These are phyloP conservation scores for Zygotorulaspora danielsina DNA, from an alignment of 805 yeast species.

Conservation along the genomic window DNA sequence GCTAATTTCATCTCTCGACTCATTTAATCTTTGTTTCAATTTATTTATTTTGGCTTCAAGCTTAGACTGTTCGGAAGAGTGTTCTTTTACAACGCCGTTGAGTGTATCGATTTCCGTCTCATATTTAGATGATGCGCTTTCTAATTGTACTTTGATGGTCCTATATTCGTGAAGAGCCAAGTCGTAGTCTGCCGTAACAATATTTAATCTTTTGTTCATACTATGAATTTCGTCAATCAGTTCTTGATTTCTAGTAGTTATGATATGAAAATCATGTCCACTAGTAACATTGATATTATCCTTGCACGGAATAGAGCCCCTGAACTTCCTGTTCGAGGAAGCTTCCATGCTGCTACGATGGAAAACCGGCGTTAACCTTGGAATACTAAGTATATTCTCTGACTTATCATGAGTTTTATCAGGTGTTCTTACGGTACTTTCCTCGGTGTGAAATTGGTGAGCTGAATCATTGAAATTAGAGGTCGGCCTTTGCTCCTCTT, in stretches of 20 bases:
- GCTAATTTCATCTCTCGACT: slow-evolving; percentile 26
- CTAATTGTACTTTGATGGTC: slow-evolving; percentile 8
- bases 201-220: slow-evolving; percentile 20
- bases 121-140: slow-evolving; percentile 10
- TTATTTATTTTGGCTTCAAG: slow-evolving; percentile 13
- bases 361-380: slow-evolving; percentile 25
- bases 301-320: not conserved
- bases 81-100: slow-evolving; percentile 5
- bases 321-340: not conserved
- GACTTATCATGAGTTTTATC: not conserved
- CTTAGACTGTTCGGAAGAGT: slow-evolving; percentile 13
- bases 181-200: slow-evolving; percentile 17
- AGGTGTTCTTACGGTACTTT: not conserved
- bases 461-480: not conserved
- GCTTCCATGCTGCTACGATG: slow-evolving; percentile 4
- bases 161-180: slow-evolving; percentile 12
- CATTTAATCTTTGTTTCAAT: slow-evolving; percentile 20
- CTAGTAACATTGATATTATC: slow-evolving; percentile 21
- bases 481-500: not conserved
- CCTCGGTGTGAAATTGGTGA: not conserved
- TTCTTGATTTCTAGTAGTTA: slow-evolving; percentile 23
- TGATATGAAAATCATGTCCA: slow-evolving; percentile 13
- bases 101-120: slow-evolving; percentile 12
- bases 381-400: slow-evolving; percentile 11
- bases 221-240: slow-evolving; percentile 20